phyloP scores from a whole-genome alignment of 345 rosid genomes.

The Eucalyptus caleyi region DNA sequence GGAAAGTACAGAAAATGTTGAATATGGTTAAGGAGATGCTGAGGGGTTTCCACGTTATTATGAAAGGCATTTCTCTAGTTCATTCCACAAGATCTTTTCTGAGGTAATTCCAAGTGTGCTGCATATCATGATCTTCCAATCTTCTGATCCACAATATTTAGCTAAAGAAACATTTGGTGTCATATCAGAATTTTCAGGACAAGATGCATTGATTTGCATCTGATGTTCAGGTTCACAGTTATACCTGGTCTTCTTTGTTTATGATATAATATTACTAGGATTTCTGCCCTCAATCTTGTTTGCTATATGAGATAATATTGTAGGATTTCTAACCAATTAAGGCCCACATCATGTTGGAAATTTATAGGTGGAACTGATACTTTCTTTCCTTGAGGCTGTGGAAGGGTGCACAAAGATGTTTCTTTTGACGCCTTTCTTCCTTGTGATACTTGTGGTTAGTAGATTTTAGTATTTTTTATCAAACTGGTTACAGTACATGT shows the following conservation, averaged over 20 bases:
- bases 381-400: conserved; percentile 76
- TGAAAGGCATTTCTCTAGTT: conserved; percentile 62
- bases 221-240: conserved; percentile 50
- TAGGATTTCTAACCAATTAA: no score
- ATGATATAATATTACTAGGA: background rate
- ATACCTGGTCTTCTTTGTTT: background rate
- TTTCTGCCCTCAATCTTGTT: background rate
- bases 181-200: conserved; percentile 61
- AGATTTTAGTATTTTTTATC: background rate
- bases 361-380: conserved; percentile 45
- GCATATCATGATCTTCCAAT: background rate
- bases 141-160: background rate
- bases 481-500: background rate
- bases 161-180: background rate
- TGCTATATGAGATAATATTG: background rate
- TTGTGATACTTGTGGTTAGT: conserved; percentile 77
- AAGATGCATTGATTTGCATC: conserved; percentile 30
- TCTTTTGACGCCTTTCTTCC: conserved; percentile 59
- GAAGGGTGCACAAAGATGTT: conserved; percentile 62
- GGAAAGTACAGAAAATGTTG: conserved; percentile 24
- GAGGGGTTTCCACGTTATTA: conserved; percentile 41
- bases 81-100: conserved; percentile 61
- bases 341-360: background rate
- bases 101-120: conserved; percentile 29
- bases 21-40: conserved; percentile 35